phyloP scores from a whole-genome alignment of 2,329 filamentous ascomycete species.

The Fusarium sp. region DNA sequence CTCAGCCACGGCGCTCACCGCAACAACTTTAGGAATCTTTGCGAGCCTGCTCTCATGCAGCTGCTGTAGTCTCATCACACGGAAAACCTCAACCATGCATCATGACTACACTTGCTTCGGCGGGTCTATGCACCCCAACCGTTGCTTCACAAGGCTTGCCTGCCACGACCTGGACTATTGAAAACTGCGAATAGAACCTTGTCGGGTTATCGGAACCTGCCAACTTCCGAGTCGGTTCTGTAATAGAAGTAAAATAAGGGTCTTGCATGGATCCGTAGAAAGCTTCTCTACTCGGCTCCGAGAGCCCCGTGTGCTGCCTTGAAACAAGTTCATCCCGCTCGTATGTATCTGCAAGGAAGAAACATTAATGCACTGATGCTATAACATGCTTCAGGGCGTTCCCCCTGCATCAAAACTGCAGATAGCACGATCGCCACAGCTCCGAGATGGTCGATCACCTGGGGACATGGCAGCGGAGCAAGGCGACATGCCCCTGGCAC shows the following conservation, averaged over 20 bases:
- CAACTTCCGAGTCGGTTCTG: slow-evolving; percentile 4
- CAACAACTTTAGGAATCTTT: not conserved
- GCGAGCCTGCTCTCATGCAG: not conserved
- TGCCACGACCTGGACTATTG: slow-evolving; percentile 6
- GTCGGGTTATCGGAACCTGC: slow-evolving; percentile 7
- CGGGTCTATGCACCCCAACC: slow-evolving; percentile 26
- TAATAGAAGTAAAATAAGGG: slow-evolving; percentile 6
- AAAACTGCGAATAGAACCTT: slow-evolving; percentile 1
- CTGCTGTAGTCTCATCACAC: slow-evolving; percentile 4
- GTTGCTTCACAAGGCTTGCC: slow-evolving; percentile 17
- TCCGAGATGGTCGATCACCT: slow-evolving; percentile 15
- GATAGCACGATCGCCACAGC: slow-evolving; percentile 19
- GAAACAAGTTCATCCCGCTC: slow-evolving; percentile 8
- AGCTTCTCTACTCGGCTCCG: not conserved
- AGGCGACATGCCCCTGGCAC: slow-evolving; percentile 26
- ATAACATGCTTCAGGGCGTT: slow-evolving; percentile 24
- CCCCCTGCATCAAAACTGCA: slow-evolving; percentile 30
- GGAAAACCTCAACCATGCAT: not conserved
- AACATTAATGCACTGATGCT: slow-evolving; percentile 10
- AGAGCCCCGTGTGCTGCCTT: not conserved
- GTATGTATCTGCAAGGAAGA: slow-evolving; percentile 20
- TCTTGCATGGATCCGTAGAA: not conserved
- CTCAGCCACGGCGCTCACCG: not conserved
- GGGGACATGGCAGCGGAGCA: slow-evolving; percentile 2
- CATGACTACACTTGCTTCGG: not conserved